phyloP scores from a whole-genome alignment of 768 basidiomycete genomes.

The Tephrocybe sp. region DNA sequence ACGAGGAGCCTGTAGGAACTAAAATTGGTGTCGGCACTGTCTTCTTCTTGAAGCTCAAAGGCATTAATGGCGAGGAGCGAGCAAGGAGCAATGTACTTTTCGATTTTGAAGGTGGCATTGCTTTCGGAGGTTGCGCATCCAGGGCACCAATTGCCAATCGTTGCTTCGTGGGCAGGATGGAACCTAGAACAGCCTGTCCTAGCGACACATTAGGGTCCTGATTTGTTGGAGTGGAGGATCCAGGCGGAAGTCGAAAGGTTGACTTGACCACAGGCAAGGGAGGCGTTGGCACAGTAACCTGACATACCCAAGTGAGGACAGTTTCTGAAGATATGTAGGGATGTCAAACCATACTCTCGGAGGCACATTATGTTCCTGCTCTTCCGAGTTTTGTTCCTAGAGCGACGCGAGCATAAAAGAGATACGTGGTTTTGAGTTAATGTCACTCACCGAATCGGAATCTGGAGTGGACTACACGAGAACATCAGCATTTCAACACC shows the following conservation, averaged over 20 bases:
- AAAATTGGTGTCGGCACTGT: slow-evolving; percentile 13
- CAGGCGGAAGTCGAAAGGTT: no score
- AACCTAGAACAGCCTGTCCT: slow-evolving; percentile 20
- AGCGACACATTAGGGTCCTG: no score
- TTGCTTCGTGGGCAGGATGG: slow-evolving; percentile 49
- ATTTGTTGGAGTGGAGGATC: no score
- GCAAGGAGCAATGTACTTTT: slow-evolving; percentile 1
- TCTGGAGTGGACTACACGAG: slow-evolving; percentile 19
- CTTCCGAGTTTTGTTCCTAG: no score
- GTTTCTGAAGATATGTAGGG: no score
- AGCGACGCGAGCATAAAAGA: no score
- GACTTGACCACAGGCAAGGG: no score
- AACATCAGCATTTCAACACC: neutral
- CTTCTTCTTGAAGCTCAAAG: slow-evolving; percentile 44
- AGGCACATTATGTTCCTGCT: no score
- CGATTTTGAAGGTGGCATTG: slow-evolving; percentile 17
- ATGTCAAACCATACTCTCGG: no score
- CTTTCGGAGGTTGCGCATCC: slow-evolving; percentile 34
- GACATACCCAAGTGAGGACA: no score
- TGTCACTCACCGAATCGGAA: no score
- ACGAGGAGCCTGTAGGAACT: neutral
- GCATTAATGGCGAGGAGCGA: slow-evolving; percentile 15
- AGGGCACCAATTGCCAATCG: slow-evolving; percentile 41
- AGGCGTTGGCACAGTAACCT: no score
- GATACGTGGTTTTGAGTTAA: slow-evolving; percentile 12